A percentile compares a stretch with the other conserved stretches of the same genome.
Evolutionary conservation across 306 rosid species (phyloP).

Genomic region (Prinsepia uniflora): DNA sequence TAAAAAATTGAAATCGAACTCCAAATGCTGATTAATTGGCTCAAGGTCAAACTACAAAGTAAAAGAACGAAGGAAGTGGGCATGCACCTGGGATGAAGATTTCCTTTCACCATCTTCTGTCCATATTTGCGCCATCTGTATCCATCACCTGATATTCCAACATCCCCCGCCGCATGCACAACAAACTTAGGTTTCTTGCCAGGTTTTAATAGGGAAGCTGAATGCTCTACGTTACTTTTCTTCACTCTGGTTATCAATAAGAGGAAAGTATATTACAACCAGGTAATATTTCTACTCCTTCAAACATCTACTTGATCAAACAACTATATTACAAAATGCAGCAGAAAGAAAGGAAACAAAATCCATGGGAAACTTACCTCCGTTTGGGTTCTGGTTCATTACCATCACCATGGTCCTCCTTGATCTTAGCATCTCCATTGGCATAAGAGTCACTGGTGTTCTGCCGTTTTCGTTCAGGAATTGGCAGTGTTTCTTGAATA

Average conservation of each 20-base stretch:
- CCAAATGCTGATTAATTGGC: constrained; percentile 21
- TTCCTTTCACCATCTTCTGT: constrained; percentile 98
- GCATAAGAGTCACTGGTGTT: constrained; percentile 39
- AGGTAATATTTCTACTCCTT: constrained; percentile 19
- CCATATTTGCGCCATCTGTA: constrained; percentile 98
- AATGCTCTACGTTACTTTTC: constrained; percentile 48
- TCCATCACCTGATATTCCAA: constrained; percentile 92
- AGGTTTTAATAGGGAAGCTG: constrained; percentile 46
- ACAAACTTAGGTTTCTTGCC: constrained; percentile 75
- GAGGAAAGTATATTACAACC: constrained; percentile 28
- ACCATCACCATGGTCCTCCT: constrained; percentile 55
- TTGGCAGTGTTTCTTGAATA: constrained; percentile 37
- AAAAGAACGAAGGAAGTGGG: constrained; percentile 11
- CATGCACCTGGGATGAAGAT: constrained; percentile 79
- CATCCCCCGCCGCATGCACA: constrained; percentile 92
- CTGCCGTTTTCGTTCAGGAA: constrained; percentile 52
- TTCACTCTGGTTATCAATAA: constrained; percentile 60
- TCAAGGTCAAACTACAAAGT: constrained; percentile 11
- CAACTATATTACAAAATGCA: background rate
- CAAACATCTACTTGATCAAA: background rate
- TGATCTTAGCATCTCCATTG: constrained; percentile 46
- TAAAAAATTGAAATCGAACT: background rate
- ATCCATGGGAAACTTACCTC: constrained; percentile 51
- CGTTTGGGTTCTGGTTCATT: constrained; percentile 56
- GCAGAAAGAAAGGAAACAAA: constrained; percentile 12